phyloP scores from a whole-genome alignment of 2,329 filamentous ascomycete genomes.

The Dissoconium aciculare region DNA sequence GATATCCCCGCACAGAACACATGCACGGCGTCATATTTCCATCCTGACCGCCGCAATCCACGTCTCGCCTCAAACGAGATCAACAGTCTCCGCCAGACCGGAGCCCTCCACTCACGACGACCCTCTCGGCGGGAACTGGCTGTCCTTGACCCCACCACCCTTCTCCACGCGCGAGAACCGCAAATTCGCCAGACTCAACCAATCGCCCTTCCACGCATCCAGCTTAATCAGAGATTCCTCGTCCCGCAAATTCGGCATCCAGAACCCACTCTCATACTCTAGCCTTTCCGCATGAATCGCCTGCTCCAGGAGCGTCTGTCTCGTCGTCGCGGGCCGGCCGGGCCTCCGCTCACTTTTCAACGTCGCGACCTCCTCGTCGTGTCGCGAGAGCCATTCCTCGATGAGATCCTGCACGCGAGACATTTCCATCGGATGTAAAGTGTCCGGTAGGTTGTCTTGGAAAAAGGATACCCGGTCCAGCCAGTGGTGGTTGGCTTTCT shows the following conservation, averaged over 20 bases:
- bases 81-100: too few species aligned
- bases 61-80: too few species aligned
- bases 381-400: conserved; percentile 38
- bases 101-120: conserved; percentile 19
- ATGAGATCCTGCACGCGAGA: conserved; percentile 41
- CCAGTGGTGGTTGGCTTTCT: conserved; percentile 57
- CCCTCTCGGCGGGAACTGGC: conserved; percentile 58
- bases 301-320: conserved; percentile 62
- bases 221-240: conserved; percentile 50
- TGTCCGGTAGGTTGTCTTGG: conserved; percentile 32
- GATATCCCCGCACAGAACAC: too few species aligned
- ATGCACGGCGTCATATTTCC: too few species aligned
- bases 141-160: conserved; percentile 49
- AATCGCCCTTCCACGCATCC: conserved; percentile 65
- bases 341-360: conserved; percentile 57
- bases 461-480: conserved; percentile 52
- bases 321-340: conserved; percentile 62
- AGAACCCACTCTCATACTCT: conserved; percentile 73
- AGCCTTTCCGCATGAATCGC: conserved; percentile 56
- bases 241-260: conserved; percentile 65
- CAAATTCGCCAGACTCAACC: conserved; percentile 62
- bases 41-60: too few species aligned
- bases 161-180: conserved; percentile 62
- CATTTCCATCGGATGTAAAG: conserved; percentile 35
- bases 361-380: conserved; percentile 54